A percentile compares a stretch with the other conserved stretches of the same genome.
These are phyloP conservation scores for Melampsora allii-populina DNA, from an alignment of 1,284 basidiomycete species.

Conservation along the genomic window DNA sequence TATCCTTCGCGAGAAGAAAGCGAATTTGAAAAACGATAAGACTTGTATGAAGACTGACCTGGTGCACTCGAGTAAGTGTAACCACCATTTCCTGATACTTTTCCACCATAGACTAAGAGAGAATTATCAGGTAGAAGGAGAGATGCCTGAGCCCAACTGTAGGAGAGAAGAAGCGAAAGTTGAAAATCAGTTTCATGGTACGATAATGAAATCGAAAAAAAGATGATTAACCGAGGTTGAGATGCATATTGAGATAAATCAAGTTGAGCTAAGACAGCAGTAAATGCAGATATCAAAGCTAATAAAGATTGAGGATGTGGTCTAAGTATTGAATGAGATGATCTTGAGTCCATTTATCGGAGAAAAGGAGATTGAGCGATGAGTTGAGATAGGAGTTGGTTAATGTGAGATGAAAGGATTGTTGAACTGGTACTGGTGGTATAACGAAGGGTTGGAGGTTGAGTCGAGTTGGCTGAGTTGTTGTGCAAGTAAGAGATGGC, in stretches of 20 bases:
- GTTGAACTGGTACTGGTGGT: too few relatives aligned
- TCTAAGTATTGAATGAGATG: too few relatives aligned
- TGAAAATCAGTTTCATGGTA: neutral
- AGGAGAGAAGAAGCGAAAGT: neutral
- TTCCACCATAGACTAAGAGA: constrained; percentile 35
- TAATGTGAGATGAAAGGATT: too few relatives aligned
- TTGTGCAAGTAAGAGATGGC: too few relatives aligned
- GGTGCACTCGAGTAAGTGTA: constrained; percentile 35
- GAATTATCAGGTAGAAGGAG: constrained; percentile 26
- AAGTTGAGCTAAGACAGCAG: constrained; percentile 10
- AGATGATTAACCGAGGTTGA: constrained; percentile 13
- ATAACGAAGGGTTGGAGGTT: too few relatives aligned
- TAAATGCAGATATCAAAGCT: neutral
- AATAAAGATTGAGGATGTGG: neutral
- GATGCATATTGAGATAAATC: constrained; percentile 10
- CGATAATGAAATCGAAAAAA: too few relatives aligned
- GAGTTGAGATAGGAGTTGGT: too few relatives aligned
- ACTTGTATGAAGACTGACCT: constrained; percentile 5
- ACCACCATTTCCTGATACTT: constrained; percentile 15
- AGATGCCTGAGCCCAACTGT: constrained; percentile 38
- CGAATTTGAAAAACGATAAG: neutral
- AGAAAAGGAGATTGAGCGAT: too few relatives aligned
- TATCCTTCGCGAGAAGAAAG: neutral
- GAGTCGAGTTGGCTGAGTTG: too few relatives aligned
- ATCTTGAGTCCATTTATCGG: too few relatives aligned